Conservation (phyloP, 257 asterid species). For the Capsicum chinense region DNA sequence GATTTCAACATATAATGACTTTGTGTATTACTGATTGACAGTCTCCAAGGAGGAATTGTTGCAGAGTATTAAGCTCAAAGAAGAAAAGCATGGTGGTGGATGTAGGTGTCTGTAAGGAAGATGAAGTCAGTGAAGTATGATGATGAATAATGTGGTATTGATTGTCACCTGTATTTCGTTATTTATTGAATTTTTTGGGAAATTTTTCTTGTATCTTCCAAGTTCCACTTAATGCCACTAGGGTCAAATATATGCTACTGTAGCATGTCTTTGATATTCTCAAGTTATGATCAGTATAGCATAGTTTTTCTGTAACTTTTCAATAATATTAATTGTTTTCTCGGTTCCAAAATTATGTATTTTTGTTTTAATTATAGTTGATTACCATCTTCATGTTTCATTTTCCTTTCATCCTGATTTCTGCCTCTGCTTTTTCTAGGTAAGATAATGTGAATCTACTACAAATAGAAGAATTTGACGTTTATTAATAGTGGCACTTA, state of each 20-base stretch:
- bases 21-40: conserved; percentile 37
- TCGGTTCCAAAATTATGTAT: neutral
- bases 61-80: conserved; percentile 58
- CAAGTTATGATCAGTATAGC: neutral
- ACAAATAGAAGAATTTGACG: neutral
- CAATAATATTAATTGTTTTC: neutral
- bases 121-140: conserved; percentile 59
- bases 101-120: conserved; percentile 73
- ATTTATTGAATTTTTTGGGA: conserved; percentile 36
- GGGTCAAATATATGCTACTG: neutral
- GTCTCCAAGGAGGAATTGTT: conserved; percentile 91
- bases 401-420: neutral
- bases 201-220: conserved; percentile 17
- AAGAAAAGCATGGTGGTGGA: conserved; percentile 55
- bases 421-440: neutral
- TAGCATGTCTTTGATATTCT: neutral
- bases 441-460: neutral
- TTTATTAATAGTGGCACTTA: neutral
- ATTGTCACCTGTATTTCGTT: conserved; percentile 41
- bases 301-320: neutral
- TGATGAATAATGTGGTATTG: neutral
- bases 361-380: neutral
- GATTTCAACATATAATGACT: neutral
- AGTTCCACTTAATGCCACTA: conserved; percentile 16
- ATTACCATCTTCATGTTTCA: neutral